Evolutionary conservation across 768 basidiomycete species (phyloP).

Genomic region (Auriscalpium vulgare): DNA sequence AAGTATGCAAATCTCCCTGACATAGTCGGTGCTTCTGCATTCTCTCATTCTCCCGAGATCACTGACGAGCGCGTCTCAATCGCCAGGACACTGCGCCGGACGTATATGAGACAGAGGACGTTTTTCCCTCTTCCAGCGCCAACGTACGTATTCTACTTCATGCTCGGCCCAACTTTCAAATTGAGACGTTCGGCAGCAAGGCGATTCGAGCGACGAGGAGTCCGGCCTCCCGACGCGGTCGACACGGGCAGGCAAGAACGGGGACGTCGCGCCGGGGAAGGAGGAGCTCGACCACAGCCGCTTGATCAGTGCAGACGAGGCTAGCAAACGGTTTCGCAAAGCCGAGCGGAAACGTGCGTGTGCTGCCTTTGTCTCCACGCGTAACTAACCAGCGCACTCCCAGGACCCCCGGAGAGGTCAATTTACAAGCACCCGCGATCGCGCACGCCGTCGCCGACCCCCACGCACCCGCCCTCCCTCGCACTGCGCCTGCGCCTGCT

Average conservation of each 20-base stretch:
- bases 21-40: conserved; percentile 53
- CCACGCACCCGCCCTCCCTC: conserved; percentile 25
- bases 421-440: conserved; percentile 69
- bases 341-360: conserved; percentile 52
- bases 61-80: background rate
- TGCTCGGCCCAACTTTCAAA: too few relatives aligned
- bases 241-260: conserved; percentile 31
- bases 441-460: conserved; percentile 40
- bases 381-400: conserved; percentile 19
- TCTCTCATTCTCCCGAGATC: background rate
- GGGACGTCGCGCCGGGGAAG: conserved; percentile 25
- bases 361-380: background rate
- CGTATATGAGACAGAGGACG: conserved; percentile 87
- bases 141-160: conserved; percentile 35
- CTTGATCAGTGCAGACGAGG: conserved; percentile 58
- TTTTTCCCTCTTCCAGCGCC: conserved; percentile 43
- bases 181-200: conserved; percentile 33
- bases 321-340: conserved; percentile 59
- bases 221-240: conserved; percentile 31
- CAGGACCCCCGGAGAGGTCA: conserved; percentile 33
- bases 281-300: conserved; percentile 68
- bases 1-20: conserved; percentile 91
- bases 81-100: conserved; percentile 85
- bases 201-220: conserved; percentile 65
- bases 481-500: conserved; percentile 43